A percentile compares a stretch with the other conserved stretches of the same genome.
phyloP scores from a whole-genome alignment of 306 rosid species.

The Crataegus laevigata region DNA sequence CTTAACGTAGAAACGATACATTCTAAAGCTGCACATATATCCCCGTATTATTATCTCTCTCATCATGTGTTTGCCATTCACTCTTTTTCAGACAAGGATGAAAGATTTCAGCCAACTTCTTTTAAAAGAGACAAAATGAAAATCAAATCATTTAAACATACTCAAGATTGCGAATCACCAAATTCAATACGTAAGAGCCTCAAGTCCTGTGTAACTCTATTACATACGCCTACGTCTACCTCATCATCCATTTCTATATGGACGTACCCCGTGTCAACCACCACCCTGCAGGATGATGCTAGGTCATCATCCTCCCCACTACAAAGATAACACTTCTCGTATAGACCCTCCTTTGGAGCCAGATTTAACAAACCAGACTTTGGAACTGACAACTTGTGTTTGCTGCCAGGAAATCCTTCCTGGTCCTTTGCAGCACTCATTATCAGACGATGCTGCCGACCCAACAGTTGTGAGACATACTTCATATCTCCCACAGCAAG shows the following conservation, averaged over 20 bases:
- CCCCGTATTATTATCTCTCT: no score
- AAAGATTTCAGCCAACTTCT: no score
- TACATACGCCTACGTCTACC: background rate
- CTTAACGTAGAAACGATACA: no score
- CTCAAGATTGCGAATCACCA: slow-evolving; percentile 40
- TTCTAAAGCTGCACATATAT: no score
- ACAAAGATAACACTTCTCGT: slow-evolving; percentile 47
- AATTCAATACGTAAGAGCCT: slow-evolving; percentile 62
- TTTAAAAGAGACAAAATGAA: background rate
- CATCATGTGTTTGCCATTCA: background rate
- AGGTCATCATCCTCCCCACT: slow-evolving; percentile 24
- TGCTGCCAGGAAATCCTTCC: slow-evolving; percentile 35
- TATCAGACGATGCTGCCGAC: slow-evolving; percentile 68
- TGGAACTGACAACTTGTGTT: slow-evolving; percentile 48
- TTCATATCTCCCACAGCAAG: slow-evolving; percentile 73
- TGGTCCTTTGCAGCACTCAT: slow-evolving; percentile 40
- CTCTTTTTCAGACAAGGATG: background rate
- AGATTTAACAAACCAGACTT: slow-evolving; percentile 65
- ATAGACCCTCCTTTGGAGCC: slow-evolving; percentile 87
- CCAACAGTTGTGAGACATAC: slow-evolving; percentile 79
- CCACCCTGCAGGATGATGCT: slow-evolving; percentile 51
- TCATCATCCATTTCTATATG: slow-evolving; percentile 53
- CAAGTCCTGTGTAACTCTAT: slow-evolving; percentile 32
- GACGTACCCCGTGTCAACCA: slow-evolving; percentile 50
- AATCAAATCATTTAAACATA: slow-evolving; percentile 16